Percentiles rank a stretch among this genome's conserved stretches.
Evolutionary conservation across 2,329 filamentous ascomycete species (phyloP).

Genomic region (Fusarium lyarnte): DNA sequence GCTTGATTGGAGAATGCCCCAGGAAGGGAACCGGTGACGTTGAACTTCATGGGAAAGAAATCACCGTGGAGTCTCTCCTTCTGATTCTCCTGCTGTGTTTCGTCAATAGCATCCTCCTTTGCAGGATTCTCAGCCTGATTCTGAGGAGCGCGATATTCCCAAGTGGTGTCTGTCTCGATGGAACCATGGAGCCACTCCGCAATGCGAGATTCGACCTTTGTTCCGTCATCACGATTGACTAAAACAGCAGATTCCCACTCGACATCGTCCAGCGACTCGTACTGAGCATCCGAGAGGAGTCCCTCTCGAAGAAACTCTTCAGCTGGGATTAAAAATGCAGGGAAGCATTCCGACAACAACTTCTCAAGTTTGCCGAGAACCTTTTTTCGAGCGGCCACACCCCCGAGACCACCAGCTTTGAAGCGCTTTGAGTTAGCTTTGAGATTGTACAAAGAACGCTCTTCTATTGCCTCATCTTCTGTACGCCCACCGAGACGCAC

Average conservation of each 20-base stretch:
- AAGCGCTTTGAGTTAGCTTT: constrained; percentile 46
- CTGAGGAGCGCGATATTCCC: constrained; percentile 36
- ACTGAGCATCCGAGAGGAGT: constrained; percentile 71
- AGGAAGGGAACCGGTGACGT: constrained; percentile 28
- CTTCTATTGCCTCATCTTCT: constrained; percentile 70
- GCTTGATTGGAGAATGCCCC: constrained; percentile 2
- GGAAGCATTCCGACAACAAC: constrained; percentile 44
- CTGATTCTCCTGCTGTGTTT: constrained; percentile 29
- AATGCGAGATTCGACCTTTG: not conserved
- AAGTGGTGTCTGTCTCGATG: constrained; percentile 31
- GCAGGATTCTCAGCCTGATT: constrained; percentile 13
- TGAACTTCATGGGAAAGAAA: constrained; percentile 47
- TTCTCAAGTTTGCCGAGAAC: constrained; percentile 14
- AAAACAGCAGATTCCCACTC: constrained; percentile 35
- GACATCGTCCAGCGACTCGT: constrained; percentile 56
- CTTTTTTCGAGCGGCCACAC: constrained; percentile 18
- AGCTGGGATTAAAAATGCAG: constrained; percentile 60
- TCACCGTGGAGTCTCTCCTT: constrained; percentile 65
- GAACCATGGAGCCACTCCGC: constrained; percentile 28
- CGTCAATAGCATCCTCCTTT: not conserved
- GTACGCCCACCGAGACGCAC: constrained; percentile 73
- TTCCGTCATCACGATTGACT: not conserved
- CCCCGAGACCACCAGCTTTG: not conserved
- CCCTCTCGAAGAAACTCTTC: constrained; percentile 62
- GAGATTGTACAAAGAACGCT: constrained; percentile 73